phyloP scores from a whole-genome alignment of 768 basidiomycete species.

The Russula abietina region DNA sequence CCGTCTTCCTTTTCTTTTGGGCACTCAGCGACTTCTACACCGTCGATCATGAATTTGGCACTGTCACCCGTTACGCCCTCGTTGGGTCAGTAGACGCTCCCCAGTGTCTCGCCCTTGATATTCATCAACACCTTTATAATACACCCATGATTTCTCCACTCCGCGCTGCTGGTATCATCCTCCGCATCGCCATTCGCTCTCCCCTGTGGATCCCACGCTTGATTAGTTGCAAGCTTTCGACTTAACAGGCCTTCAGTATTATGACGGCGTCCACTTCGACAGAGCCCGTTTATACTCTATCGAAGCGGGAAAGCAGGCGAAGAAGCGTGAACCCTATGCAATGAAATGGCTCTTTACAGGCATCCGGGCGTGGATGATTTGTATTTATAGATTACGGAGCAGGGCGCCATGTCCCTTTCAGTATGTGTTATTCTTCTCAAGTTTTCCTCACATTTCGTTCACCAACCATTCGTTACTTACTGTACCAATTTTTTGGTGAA shows the following conservation, averaged over 20 bases:
- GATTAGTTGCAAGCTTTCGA: neutral
- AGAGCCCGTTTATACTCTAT: neutral
- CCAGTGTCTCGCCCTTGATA: conserved; percentile 16
- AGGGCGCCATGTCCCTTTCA: too few relatives aligned
- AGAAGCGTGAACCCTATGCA: conserved; percentile 4
- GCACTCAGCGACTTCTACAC: conserved; percentile 12
- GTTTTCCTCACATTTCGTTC: too few relatives aligned
- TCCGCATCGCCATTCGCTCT: neutral
- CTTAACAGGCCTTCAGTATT: neutral
- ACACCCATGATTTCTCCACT: conserved; percentile 11
- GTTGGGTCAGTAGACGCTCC: neutral
- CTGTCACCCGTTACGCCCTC: conserved; percentile 1
- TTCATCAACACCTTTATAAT: conserved; percentile 8
- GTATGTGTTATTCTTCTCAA: too few relatives aligned
- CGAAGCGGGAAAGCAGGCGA: neutral
- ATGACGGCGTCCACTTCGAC: conserved; percentile 8
- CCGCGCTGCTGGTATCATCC: neutral
- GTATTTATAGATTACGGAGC: too few relatives aligned
- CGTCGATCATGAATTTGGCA: neutral
- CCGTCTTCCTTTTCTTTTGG: conserved; percentile 19
- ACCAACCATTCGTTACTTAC: too few relatives aligned
- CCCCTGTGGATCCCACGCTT: neutral
- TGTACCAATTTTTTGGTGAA: too few relatives aligned
- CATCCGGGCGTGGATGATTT: too few relatives aligned
- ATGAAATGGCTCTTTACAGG: conserved; percentile 12